Evolutionary conservation across 1,139 yeast species (phyloP).

Genomic region (Yamadazyma dendronema): DNA sequence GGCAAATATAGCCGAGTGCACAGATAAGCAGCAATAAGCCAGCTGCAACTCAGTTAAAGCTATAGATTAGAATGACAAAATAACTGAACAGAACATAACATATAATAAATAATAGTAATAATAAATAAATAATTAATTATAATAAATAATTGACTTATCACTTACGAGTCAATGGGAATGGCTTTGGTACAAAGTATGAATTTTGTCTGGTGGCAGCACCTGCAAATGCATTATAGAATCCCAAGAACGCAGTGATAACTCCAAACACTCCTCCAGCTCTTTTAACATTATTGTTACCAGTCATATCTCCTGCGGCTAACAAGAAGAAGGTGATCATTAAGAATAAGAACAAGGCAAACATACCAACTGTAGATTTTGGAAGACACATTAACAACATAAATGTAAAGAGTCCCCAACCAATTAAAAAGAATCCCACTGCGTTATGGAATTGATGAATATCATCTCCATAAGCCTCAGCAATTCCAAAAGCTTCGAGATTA

Average conservation of each 20-base stretch:
- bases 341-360: conserved; percentile 34
- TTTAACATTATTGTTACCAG: conserved; percentile 24
- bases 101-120: no score
- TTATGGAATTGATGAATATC: conserved; percentile 28
- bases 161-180: conserved; percentile 21
- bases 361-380: conserved; percentile 43
- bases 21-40: no score
- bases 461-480: conserved; percentile 53
- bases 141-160: conserved; percentile 6
- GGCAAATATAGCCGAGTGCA: no score
- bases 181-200: conserved; percentile 26
- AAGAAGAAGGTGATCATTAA: conserved; percentile 41
- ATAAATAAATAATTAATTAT: conserved; percentile 5
- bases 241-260: conserved; percentile 39
- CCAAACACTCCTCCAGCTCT: conserved; percentile 47
- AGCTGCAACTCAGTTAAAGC: no score
- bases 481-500: conserved; percentile 43
- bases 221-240: conserved; percentile 41
- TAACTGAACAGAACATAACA: no score
- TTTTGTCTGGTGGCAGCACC: conserved; percentile 32
- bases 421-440: conserved; percentile 42
- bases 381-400: conserved; percentile 38
- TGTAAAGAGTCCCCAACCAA: conserved; percentile 48
- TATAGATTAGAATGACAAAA: no score
- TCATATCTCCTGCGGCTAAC: conserved; percentile 41